Percentiles rank a stretch among this genome's conserved stretches.
These are phyloP conservation scores for Alloteropsis angusta DNA, from an alignment of 202 grass and related monocot species.

Conservation along the genomic window DNA sequence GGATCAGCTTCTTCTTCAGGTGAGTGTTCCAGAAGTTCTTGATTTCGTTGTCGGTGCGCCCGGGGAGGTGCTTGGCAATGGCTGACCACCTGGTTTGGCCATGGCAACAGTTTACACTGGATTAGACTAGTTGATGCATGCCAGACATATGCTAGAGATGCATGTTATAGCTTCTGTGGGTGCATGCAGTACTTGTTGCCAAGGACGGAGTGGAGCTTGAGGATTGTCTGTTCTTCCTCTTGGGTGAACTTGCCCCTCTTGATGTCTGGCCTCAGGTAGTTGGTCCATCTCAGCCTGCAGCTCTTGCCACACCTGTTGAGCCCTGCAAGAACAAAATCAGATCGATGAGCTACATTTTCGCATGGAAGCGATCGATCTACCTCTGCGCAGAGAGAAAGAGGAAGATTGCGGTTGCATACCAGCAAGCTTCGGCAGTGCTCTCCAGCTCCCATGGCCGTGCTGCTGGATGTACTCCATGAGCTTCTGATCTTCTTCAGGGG, in stretches of 20 bases:
- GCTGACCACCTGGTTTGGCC: conserved; percentile 70
- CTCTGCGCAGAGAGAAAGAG: background rate
- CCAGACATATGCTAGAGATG: background rate
- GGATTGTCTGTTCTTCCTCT: conserved; percentile 79
- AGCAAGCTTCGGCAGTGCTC: conserved; percentile 79
- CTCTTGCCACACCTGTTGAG: conserved; percentile 97
- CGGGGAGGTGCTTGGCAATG: conserved; percentile 62
- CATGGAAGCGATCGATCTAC: background rate
- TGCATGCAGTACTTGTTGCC: conserved; percentile 85
- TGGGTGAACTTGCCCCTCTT: conserved; percentile 87
- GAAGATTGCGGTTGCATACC: conserved; percentile 27
- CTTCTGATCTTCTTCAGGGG: conserved; percentile 73
- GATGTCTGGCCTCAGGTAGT: conserved; percentile 84
- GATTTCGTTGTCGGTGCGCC: conserved; percentile 85
- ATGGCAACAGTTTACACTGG: conserved; percentile 3
- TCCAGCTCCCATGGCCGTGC: conserved; percentile 93
- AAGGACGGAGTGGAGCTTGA: conserved; percentile 68
- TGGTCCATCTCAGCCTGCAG: conserved; percentile 94
- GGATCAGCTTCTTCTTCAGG: conserved; percentile 95
- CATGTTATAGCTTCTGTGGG: background rate
- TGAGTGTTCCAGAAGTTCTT: conserved; percentile 99
- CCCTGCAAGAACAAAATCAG: conserved; percentile 34
- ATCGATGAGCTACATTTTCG: conserved; percentile 20
- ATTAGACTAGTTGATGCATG: conserved; percentile 12
- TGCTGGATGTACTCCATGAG: conserved; percentile 61